A percentile compares a stretch with the other conserved stretches of the same genome.
Conservation (phyloP, 208 protist species). For the Trypanosoma platydactyli region DNA sequence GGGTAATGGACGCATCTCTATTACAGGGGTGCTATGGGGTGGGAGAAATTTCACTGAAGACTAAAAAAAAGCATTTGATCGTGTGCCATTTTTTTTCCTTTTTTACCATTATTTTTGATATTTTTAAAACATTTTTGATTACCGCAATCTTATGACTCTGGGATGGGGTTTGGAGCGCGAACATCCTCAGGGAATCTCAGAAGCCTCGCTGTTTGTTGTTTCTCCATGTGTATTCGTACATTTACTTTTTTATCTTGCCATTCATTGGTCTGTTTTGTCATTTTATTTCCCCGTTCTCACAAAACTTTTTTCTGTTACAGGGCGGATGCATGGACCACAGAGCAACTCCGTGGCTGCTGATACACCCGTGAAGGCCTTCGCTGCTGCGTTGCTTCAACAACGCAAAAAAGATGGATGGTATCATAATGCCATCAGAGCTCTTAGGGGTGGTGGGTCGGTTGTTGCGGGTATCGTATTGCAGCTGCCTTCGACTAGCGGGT, state of each 20-base stretch:
- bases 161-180: too few species aligned
- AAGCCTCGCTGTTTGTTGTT: constrained; percentile 12
- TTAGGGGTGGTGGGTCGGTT: constrained; percentile 22
- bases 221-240: not conserved
- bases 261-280: not conserved
- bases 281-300: constrained; percentile 16
- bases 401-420: constrained; percentile 10
- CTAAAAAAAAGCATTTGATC: not conserved
- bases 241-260: not conserved
- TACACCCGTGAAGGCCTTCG: constrained; percentile 26
- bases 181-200: too few species aligned
- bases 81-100: constrained; percentile 13
- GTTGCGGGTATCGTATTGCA: constrained; percentile 58
- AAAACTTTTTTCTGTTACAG: not conserved
- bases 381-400: constrained; percentile 14
- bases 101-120: constrained; percentile 5
- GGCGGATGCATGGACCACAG: constrained; percentile 4
- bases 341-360: not conserved
- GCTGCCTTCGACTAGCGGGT: constrained; percentile 6
- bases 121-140: not conserved
- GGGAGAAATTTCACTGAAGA: constrained; percentile 1
- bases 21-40: too few species aligned
- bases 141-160: too few species aligned
- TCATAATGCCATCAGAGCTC: constrained; percentile 5
- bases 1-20: too few species aligned